Conservation (phyloP, 371 early-diverging fungal species). For the Rhizopus stolonifer region DNA sequence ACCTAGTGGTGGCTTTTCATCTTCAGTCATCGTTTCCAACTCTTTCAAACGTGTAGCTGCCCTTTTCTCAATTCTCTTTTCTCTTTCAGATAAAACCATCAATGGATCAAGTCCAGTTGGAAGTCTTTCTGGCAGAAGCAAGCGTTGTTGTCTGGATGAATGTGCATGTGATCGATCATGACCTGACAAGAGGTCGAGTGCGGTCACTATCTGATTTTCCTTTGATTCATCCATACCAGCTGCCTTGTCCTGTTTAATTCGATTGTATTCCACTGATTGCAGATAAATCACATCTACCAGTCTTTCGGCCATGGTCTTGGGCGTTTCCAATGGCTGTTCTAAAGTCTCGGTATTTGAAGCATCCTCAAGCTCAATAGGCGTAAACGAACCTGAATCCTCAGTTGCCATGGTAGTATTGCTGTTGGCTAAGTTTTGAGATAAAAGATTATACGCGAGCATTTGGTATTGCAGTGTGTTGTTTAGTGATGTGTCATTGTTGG, state of each 20-base stretch:
- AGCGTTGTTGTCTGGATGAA: slow-evolving; percentile 67
- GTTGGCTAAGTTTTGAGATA: slow-evolving; percentile 18
- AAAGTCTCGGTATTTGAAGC: background rate
- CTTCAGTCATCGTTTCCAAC: slow-evolving; percentile 14
- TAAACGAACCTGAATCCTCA: background rate
- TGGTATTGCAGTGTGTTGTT: slow-evolving; percentile 27
- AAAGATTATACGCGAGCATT: slow-evolving; percentile 28
- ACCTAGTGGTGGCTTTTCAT: slow-evolving; percentile 23
- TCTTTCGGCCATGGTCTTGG: slow-evolving; percentile 39
- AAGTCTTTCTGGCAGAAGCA: slow-evolving; percentile 72
- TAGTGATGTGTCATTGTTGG: background rate
- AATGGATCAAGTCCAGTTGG: slow-evolving; percentile 80
- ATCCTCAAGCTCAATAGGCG: background rate
- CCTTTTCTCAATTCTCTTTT: slow-evolving; percentile 28
- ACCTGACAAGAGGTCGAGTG: slow-evolving; percentile 28
- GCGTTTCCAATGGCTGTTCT: slow-evolving; percentile 5
- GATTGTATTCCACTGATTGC: slow-evolving; percentile 34
- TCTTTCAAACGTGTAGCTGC: slow-evolving; percentile 10
- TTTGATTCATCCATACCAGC: background rate
- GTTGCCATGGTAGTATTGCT: background rate
- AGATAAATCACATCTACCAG: slow-evolving; percentile 42
- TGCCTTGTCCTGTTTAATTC: slow-evolving; percentile 8
- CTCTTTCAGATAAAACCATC: slow-evolving; percentile 36
- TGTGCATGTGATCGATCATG: slow-evolving; percentile 55
- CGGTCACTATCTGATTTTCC: background rate